These are phyloP conservation scores for Collariella sp. DNA, from an alignment of 495 filamentous ascomycete genomes.

Conservation along the genomic window DNA sequence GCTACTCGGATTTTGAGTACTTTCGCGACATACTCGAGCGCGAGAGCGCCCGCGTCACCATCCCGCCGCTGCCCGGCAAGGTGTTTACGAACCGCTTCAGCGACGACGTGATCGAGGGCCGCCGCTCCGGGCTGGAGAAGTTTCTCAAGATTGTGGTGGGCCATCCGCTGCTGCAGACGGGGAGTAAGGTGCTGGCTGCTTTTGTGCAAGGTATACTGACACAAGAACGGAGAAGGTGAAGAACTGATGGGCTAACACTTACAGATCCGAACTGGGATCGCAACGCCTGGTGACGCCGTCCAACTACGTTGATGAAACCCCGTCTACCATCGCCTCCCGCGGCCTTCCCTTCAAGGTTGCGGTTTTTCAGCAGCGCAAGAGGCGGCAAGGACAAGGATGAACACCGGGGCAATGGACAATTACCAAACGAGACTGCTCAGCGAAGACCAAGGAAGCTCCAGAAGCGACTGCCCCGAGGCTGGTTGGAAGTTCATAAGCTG, in stretches of 20 bases:
- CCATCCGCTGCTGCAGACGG: constrained; percentile 92
- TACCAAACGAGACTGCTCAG: neutral
- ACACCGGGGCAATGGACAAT: constrained; percentile 2
- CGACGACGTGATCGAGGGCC: constrained; percentile 96
- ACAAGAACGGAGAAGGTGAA: neutral
- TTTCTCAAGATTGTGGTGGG: constrained; percentile 97
- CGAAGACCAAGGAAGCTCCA: constrained; percentile 40
- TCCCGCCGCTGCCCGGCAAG: constrained; percentile 91
- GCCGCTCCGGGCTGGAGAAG: constrained; percentile 82
- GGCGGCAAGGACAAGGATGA: neutral
- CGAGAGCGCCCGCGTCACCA: constrained; percentile 86
- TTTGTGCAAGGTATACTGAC: constrained; percentile 76
- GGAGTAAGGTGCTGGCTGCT: constrained; percentile 87
- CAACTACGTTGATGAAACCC: neutral
- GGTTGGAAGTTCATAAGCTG: constrained; percentile 23
- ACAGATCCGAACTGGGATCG: constrained; percentile 71
- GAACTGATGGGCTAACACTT: neutral
- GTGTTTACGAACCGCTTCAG: constrained; percentile 98
- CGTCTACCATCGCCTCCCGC: neutral
- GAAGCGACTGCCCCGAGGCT: constrained; percentile 36
- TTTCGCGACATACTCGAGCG: constrained; percentile 97
- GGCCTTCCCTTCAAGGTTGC: neutral
- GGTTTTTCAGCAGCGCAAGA: neutral
- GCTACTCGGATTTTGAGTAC: constrained; percentile 97
- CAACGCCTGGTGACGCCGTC: constrained; percentile 57